Evolutionary conservation across 2,329 filamentous ascomycete species (phyloP).

Genomic region (Didymella segeticola): DNA sequence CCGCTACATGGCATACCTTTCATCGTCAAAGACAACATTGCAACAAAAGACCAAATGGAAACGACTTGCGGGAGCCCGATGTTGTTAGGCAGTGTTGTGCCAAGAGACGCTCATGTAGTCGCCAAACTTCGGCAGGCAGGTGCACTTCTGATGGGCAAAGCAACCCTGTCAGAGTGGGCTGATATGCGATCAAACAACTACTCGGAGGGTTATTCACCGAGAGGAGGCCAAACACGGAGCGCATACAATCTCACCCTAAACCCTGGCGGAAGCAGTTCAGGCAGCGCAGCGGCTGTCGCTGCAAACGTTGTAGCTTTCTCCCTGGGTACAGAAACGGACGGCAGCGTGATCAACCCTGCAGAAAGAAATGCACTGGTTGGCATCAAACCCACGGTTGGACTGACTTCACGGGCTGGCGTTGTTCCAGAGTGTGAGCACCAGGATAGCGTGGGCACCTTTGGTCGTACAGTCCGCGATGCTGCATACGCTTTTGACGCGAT

Average conservation of each 20-base stretch:
- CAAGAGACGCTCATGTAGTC: conserved; percentile 72
- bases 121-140: conserved; percentile 67
- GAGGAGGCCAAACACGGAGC: conserved; percentile 41
- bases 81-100: conserved; percentile 69
- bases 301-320: conserved; percentile 69
- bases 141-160: conserved; percentile 72
- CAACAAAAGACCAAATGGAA: conserved; percentile 71
- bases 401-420: conserved; percentile 66
- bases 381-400: conserved; percentile 76
- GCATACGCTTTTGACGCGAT: conserved; percentile 71
- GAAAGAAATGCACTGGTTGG: conserved; percentile 73
- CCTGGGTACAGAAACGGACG: conserved; percentile 78
- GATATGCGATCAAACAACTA: conserved; percentile 45
- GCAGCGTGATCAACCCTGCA: conserved; percentile 71
- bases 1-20: conserved; percentile 79
- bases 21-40: conserved; percentile 69
- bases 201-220: conserved; percentile 42
- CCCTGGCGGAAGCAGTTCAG: conserved; percentile 73
- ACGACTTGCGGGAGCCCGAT: conserved; percentile 76
- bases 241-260: conserved; percentile 72
- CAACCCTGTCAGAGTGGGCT: conserved; percentile 76
- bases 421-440: conserved; percentile 72
- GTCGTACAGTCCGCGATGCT: conserved; percentile 72
- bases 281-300: conserved; percentile 69
- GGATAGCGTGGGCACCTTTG: conserved; percentile 73